Evolutionary conservation across 345 rosid species (phyloP), one percentile per base, ranked within the genome.

Genomic region (Capsella bursapastoris): DNA sequence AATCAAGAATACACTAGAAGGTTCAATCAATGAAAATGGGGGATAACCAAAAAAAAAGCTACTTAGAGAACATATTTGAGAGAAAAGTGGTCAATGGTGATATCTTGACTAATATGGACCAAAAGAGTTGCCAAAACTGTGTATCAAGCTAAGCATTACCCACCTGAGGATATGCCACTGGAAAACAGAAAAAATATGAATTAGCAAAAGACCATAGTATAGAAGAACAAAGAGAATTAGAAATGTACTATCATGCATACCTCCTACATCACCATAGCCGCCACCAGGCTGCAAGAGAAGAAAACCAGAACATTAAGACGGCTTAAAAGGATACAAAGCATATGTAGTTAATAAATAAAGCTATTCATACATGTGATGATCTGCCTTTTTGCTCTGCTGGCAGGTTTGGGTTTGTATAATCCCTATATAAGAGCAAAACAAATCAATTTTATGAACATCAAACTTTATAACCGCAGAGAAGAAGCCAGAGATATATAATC

Each of bases 101-200:
- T 52, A 67, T 75, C 64, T 75, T 32, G 48, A 67, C 64, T 68
- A 50, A 70, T 66, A 52, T 74, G 16, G 63, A 69, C 68, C 70
- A 61, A 71, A 82, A 77, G 72, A 57, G 72, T 57, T 45, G 58
- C 51, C 25, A 61, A 44, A 69, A 62, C 64, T 14, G 12, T 34
- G 53, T 64, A 74, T 60, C 78, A 73, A 74, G 56, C 69, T 18
- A 66, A 68, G 76, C 40, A 77, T 34, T 51, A 85, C 97, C 75
- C 82, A 95, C 97, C 97, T 92, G 99, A 60, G 97, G 93, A 85
- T 82, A 95, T 67, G 90, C 89, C 78, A 82, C 98, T 91, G 97
- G 95, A 75, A 79, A 78, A 60, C 64, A 68, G 66, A 31, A 65
- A 22, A 56, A 25, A 62, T 4, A 31, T 15, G 34, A 53, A 69